phyloP scores from a whole-genome alignment of 306 rosid genomes.

The Sicyos baderoa region DNA sequence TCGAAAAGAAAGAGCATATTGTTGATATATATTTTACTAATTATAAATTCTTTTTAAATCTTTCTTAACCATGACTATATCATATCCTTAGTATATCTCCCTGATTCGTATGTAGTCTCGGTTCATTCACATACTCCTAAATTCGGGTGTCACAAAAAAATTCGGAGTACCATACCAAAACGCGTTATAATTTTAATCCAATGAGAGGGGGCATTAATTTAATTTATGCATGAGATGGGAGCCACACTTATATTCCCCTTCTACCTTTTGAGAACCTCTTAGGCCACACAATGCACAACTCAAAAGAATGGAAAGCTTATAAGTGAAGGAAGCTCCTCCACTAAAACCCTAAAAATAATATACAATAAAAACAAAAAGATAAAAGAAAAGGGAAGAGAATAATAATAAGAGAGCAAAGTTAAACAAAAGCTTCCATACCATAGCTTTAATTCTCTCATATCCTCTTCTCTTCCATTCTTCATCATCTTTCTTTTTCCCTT shows the following conservation, averaged over 20 bases:
- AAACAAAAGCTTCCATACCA: conserved; percentile 47
- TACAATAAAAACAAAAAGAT: conserved; percentile 88
- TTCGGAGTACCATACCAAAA: too few relatives aligned
- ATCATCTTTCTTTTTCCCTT: conserved; percentile 19
- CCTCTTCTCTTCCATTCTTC: conserved; percentile 35
- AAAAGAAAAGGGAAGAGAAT: conserved; percentile 35
- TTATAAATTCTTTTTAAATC: too few relatives aligned
- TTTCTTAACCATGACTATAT: too few relatives aligned
- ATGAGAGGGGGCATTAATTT: too few relatives aligned
- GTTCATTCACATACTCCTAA: too few relatives aligned
- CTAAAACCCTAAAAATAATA: conserved; percentile 67
- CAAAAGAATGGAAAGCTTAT: conserved; percentile 57
- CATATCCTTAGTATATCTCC: too few relatives aligned
- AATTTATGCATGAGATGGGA: conserved; percentile 28
- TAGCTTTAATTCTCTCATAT: conserved; percentile 19
- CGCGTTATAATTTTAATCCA: too few relatives aligned
- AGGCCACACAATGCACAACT: conserved; percentile 35
- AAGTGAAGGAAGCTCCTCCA: conserved; percentile 69
- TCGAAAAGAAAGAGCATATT: too few relatives aligned
- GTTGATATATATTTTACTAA: too few relatives aligned
- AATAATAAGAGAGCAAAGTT: conserved; percentile 49
- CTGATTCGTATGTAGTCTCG: too few relatives aligned
- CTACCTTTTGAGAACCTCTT: background rate
- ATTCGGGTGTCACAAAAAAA: too few relatives aligned
- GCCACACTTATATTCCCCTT: conserved; percentile 30